Evolutionary conservation across 2,329 filamentous ascomycete genomes (phyloP).

Genomic region (Diaporthe helianthi): DNA sequence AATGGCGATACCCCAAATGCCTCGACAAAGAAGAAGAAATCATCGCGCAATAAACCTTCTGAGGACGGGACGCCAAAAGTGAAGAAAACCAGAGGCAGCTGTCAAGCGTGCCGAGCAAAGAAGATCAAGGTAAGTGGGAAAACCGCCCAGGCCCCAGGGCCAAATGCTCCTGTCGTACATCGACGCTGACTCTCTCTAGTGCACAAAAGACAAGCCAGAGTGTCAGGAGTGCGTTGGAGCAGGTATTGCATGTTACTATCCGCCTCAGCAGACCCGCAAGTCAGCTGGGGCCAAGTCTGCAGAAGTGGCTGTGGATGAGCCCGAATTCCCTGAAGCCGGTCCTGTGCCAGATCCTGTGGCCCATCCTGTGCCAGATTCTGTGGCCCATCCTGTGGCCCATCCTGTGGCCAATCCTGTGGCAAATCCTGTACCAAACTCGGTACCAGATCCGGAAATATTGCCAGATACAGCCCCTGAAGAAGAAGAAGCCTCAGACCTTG

Average conservation of each 20-base stretch:
- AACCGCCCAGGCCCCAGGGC: neutral
- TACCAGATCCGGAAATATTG: too few species aligned
- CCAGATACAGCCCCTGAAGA: constrained; percentile 10
- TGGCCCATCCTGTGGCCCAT: too few species aligned
- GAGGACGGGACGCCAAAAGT: constrained; percentile 38
- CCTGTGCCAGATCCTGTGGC: neutral
- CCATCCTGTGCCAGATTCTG: neutral
- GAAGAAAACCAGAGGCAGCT: constrained; percentile 44
- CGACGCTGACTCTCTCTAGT: constrained; percentile 34
- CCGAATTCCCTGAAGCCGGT: neutral
- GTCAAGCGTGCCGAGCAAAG: constrained; percentile 43
- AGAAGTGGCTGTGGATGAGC: constrained; percentile 18
- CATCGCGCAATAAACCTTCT: constrained; percentile 39
- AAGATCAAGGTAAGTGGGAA: constrained; percentile 40
- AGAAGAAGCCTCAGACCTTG: constrained; percentile 33
- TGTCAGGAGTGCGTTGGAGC: constrained; percentile 41
- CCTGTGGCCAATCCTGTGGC: neutral
- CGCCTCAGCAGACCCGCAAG: constrained; percentile 29
- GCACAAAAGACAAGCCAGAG: constrained; percentile 45
- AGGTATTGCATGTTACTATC: constrained; percentile 34
- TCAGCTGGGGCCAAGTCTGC: neutral
- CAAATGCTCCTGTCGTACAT: neutral
- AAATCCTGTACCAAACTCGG: neutral
- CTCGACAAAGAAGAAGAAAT: constrained; percentile 41
- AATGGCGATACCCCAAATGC: constrained; percentile 33